Percentiles rank a stretch among this genome's conserved stretches.
phyloP scores from a whole-genome alignment of 2,329 filamentous ascomycete species.

The Plenodomus tracheiphilus region DNA sequence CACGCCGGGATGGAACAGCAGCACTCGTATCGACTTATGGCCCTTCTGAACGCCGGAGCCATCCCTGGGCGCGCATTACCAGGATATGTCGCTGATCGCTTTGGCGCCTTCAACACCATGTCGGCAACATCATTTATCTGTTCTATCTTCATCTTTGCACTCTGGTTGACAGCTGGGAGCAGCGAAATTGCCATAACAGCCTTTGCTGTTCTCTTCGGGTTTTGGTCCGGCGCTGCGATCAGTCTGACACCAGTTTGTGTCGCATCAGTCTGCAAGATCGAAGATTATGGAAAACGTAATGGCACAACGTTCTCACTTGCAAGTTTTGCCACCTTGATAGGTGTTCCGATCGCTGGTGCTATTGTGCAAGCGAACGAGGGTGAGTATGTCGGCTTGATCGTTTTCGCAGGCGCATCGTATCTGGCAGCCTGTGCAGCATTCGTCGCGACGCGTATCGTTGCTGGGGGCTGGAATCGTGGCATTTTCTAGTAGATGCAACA shows the following conservation, averaged over 20 bases:
- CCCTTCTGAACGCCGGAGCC: constrained; percentile 54
- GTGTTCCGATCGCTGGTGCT: constrained; percentile 66
- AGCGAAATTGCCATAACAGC: constrained; percentile 62
- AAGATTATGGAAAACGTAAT: constrained; percentile 68
- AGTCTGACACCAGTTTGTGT: constrained; percentile 65
- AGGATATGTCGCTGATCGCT: constrained; percentile 56
- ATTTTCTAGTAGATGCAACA: neutral
- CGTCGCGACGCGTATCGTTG: neutral
- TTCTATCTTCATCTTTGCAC: constrained; percentile 52
- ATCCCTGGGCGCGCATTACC: constrained; percentile 59
- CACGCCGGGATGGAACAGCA: constrained; percentile 13
- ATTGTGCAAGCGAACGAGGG: neutral
- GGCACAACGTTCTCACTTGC: constrained; percentile 65
- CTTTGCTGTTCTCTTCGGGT: constrained; percentile 69
- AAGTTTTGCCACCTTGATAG: constrained; percentile 66
- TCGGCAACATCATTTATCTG: constrained; percentile 50
- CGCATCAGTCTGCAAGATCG: constrained; percentile 70
- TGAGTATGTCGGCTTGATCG: neutral
- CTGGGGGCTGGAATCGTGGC: neutral
- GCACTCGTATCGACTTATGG: constrained; percentile 34
- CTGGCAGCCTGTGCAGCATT: neutral
- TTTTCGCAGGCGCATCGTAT: neutral
- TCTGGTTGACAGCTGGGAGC: constrained; percentile 56
- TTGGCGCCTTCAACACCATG: constrained; percentile 59
- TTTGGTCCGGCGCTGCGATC: constrained; percentile 68